Percentiles rank a stretch among this genome's conserved stretches.
Evolutionary conservation across 2,329 filamentous ascomycete species (phyloP).

Genomic region (Botrytis hyacinthi): DNA sequence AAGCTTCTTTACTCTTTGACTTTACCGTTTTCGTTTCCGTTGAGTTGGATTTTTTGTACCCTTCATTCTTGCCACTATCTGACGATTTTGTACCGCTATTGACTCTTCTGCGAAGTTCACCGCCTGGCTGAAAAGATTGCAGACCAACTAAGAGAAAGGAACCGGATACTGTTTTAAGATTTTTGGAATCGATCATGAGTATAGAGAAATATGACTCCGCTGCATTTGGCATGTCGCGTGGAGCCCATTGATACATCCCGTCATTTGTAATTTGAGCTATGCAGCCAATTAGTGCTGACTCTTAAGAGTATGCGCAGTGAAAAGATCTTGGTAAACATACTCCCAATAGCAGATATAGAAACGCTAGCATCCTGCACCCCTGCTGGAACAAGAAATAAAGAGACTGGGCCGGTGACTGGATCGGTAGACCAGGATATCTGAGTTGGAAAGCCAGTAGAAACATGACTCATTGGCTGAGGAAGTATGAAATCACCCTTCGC

Average conservation of each 20-base stretch:
- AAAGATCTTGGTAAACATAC: neutral
- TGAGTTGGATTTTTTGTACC: neutral
- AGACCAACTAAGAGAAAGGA: neutral
- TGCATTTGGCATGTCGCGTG: neutral
- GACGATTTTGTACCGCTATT: neutral
- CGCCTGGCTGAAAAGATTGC: neutral
- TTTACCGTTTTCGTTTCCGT: neutral
- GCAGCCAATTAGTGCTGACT: neutral
- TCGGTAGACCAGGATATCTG: neutral
- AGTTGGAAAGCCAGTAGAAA: neutral
- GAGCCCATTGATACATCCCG: slow-evolving; percentile 4
- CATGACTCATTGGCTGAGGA: neutral
- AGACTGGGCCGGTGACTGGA: neutral
- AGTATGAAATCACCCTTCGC: neutral
- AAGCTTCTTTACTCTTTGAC: neutral
- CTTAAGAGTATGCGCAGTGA: neutral
- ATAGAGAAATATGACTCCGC: neutral
- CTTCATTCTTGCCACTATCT: neutral
- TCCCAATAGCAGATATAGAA: neutral
- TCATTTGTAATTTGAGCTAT: slow-evolving; percentile 5
- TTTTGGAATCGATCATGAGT: neutral
- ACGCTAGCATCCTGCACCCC: neutral
- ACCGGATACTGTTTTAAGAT: neutral
- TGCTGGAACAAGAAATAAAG: slow-evolving; percentile 16
- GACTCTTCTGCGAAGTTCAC: neutral